Evolutionary conservation across 768 basidiomycete species (phyloP).

Genomic region (Psilocybe cyanescens): DNA sequence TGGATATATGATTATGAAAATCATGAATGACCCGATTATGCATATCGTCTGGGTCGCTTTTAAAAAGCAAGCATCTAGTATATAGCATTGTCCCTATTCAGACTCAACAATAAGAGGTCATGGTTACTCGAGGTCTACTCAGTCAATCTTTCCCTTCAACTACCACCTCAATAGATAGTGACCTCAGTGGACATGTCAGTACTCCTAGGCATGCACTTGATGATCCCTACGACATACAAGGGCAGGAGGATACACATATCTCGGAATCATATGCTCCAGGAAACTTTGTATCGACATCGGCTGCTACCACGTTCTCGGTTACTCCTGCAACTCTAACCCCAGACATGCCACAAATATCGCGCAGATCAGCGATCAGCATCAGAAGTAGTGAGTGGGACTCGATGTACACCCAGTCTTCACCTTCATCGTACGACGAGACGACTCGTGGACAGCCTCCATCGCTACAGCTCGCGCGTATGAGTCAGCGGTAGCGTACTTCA

Average conservation of each 20-base stretch:
- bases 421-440: constrained; percentile 19
- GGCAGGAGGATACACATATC: neutral
- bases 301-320: neutral
- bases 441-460: constrained; percentile 7
- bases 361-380: neutral
- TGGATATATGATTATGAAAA: no score
- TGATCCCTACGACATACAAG: neutral
- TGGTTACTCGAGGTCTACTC: neutral
- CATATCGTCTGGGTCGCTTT: no score
- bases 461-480: neutral
- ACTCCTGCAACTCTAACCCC: neutral
- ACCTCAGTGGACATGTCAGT: neutral
- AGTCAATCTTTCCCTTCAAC: neutral
- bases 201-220: neutral
- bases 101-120: neutral
- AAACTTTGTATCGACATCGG: neutral
- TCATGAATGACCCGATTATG: no score
- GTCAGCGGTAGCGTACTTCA: neutral
- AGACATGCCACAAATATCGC: neutral
- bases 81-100: neutral
- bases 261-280: neutral
- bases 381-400: neutral
- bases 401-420: neutral
- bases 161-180: neutral
- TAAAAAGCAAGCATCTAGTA: neutral